A percentile compares a stretch with the other conserved stretches of the same genome.
phyloP scores from a whole-genome alignment of 495 filamentous ascomycete genomes.

The Margaritispora aquatica region DNA sequence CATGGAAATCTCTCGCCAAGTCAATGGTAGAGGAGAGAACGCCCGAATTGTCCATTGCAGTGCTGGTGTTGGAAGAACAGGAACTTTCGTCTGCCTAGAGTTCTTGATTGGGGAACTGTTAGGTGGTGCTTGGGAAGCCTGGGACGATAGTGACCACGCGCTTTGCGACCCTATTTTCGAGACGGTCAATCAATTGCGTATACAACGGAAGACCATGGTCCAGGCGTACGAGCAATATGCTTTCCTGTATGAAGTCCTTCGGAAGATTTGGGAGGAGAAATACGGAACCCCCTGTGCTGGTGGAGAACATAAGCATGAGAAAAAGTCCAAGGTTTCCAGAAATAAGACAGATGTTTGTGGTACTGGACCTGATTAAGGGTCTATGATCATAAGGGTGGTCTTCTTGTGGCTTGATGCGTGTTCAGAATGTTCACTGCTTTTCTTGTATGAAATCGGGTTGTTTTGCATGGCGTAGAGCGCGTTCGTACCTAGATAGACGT shows the following conservation, averaged over 20 bases:
- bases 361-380: neutral
- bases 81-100: constrained; percentile 93
- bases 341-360: constrained; percentile 23
- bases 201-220: constrained; percentile 95
- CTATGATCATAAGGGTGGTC: too few species aligned
- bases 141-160: constrained; percentile 23
- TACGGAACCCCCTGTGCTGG: constrained; percentile 28
- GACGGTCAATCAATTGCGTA: constrained; percentile 70
- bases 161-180: constrained; percentile 47
- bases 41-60: constrained; percentile 91
- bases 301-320: constrained; percentile 12
- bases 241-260: constrained; percentile 86
- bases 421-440: neutral
- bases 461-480: neutral
- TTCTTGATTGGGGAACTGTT: constrained; percentile 79
- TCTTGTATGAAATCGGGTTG: neutral
- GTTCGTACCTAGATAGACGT: constrained; percentile 6
- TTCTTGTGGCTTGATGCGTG: neutral
- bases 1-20: constrained; percentile 66
- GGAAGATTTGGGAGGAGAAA: constrained; percentile 60
- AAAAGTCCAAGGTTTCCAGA: neutral
- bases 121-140: constrained; percentile 56
- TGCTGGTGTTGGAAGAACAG: constrained; percentile 88
- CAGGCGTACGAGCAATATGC: constrained; percentile 80
- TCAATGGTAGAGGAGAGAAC: constrained; percentile 57